Evolutionary conservation across 441 rosid species (phyloP), one percentile per base, ranked within the genome.

Genomic region (Omphalea diandra): DNA sequence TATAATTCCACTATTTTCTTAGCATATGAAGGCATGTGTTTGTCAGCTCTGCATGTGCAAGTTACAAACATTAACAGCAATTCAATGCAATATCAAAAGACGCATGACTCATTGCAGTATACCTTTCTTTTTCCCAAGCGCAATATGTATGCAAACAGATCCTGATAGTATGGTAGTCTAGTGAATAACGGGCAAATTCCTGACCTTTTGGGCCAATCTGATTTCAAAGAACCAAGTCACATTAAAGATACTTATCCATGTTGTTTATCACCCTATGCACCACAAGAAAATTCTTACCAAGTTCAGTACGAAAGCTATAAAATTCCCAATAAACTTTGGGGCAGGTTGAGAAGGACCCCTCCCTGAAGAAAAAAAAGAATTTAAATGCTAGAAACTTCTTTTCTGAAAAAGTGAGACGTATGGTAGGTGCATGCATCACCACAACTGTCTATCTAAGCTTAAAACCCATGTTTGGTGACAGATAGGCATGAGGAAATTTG

Each of bases 131-230:
- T 71, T 96, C 97, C 97, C 98, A 90, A 68, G 81, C 59, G 4
- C 98, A 97, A 71, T 85, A 85, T 4, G 84, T 83, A 43, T 94
- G 70, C 82, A 94, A 74, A 75, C 84, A 91, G 83, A 91, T 94
- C 81, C 98, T 83, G 76, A 91, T 91, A 5, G 98, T 94, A 83
- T 91, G 98, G 82, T 94, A 94, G 77, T 94, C 97, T 15, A 91
- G 89, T 18, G 96, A 94, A 80, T 91, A 94, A 49, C 97, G 90
- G 29, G 98, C 98, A 75, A 91, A 94, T 82, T 94, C 98, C 70
- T 91, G 81, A 68, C 98, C 98, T 80, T 90, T 94, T 2, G 98
- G 98, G 36, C 97, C 94, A 83, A 94, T 80, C 98, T 91, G 85
- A 72, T 77, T 62, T 53, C 70, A 59, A 65, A 31, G 55, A 63